phyloP scores from a whole-genome alignment of 768 basidiomycete genomes.

The Trametes maxima region DNA sequence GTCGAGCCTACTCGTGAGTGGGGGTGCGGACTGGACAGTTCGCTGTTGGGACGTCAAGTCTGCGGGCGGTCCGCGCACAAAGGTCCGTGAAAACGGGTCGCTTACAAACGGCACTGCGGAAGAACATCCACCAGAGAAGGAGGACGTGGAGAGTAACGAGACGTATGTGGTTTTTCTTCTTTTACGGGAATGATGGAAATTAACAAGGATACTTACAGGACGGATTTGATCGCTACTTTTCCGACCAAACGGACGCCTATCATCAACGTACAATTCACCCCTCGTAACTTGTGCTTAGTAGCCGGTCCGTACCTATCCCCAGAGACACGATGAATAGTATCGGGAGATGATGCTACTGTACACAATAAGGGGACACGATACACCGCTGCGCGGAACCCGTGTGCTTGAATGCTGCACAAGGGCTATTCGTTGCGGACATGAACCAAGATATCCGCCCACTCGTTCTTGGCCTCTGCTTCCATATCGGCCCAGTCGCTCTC shows the following conservation, averaged over 20 bases:
- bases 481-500: too few species aligned
- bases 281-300: slow-evolving; percentile 90
- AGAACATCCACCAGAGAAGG: slow-evolving; percentile 29
- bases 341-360: slow-evolving; percentile 1
- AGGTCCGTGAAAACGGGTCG: slow-evolving; percentile 58
- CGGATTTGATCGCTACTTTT: slow-evolving; percentile 87
- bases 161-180: slow-evolving; percentile 55
- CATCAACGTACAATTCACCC: slow-evolving; percentile 90
- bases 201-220: slow-evolving; percentile 45
- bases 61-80: slow-evolving; percentile 63
- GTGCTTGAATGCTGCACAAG: neutral
- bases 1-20: slow-evolving; percentile 87
- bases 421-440: too few species aligned
- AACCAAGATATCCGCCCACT: too few species aligned
- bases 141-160: slow-evolving; percentile 50
- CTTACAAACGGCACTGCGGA: slow-evolving; percentile 38
- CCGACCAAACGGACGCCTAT: slow-evolving; percentile 96
- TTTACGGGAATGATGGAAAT: neutral
- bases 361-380: neutral
- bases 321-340: slow-evolving; percentile 47
- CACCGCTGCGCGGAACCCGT: neutral
- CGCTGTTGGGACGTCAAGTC: slow-evolving; percentile 97
- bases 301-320: slow-evolving; percentile 73
- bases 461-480: too few species aligned
- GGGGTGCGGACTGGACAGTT: slow-evolving; percentile 93